A percentile compares a stretch with the other conserved stretches of the same genome.
Conservation (phyloP, 768 basidiomycete genomes). For the Boletus bicolor region DNA sequence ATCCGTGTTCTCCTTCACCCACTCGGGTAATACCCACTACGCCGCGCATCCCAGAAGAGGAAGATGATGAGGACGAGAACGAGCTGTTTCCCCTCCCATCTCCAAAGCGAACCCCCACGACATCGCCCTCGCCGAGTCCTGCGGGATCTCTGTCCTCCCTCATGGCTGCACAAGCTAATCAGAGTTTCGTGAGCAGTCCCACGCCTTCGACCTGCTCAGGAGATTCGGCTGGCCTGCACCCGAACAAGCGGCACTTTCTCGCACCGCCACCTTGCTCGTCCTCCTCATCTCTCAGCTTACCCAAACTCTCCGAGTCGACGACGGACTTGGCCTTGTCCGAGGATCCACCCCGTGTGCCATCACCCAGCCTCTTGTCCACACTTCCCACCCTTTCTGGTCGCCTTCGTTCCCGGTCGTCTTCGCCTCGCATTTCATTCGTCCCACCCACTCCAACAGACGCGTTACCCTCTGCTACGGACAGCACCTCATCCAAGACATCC, state of each 20-base stretch:
- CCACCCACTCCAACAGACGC: slow-evolving; percentile 7
- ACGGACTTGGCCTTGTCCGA: slow-evolving; percentile 5
- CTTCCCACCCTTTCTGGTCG: slow-evolving; percentile 26
- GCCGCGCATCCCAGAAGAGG: slow-evolving; percentile 34
- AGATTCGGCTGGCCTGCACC: slow-evolving; percentile 1
- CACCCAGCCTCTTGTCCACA: slow-evolving; percentile 22
- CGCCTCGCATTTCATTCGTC: slow-evolving; percentile 6
- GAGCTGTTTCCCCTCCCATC: slow-evolving; percentile 60
- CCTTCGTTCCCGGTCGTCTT: background rate
- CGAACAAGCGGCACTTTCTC: slow-evolving; percentile 12
- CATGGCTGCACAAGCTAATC: slow-evolving; percentile 1
- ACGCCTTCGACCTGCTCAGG: slow-evolving; percentile 18
- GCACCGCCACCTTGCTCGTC: slow-evolving; percentile 23
- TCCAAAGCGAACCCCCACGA: slow-evolving; percentile 50
- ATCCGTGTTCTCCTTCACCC: slow-evolving; percentile 12
- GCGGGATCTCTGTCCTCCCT: slow-evolving; percentile 30
- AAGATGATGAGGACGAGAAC: slow-evolving; percentile 50
- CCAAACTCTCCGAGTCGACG: slow-evolving; percentile 12
- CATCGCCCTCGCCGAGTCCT: slow-evolving; percentile 38
- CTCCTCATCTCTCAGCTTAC: slow-evolving; percentile 28
- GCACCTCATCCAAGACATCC: background rate
- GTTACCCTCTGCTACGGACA: background rate
- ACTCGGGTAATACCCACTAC: slow-evolving; percentile 10
- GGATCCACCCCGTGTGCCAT: slow-evolving; percentile 14
- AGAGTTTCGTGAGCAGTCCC: slow-evolving; percentile 4